phyloP scores from a whole-genome alignment of 805 yeast genomes.

The Suhomyces sp. region DNA sequence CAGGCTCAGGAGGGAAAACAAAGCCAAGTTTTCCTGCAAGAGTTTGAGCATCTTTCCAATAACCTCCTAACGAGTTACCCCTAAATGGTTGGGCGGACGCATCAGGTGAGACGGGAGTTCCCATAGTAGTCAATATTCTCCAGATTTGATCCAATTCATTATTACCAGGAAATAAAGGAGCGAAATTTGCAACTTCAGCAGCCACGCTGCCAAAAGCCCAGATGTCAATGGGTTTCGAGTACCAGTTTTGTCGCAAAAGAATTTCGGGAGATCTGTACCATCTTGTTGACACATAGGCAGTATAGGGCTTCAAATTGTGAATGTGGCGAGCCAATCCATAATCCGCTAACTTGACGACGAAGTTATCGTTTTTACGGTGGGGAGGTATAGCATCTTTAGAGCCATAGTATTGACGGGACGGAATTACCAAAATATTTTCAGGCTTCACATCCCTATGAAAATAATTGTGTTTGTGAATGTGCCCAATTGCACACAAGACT shows the following conservation, averaged over 20 bases:
- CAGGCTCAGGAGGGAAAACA: conserved; percentile 52
- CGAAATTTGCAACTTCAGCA: conserved; percentile 64
- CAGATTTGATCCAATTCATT: conserved; percentile 77
- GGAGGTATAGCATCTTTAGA: conserved; percentile 37
- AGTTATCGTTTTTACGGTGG: conserved; percentile 40
- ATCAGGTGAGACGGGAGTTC: conserved; percentile 55
- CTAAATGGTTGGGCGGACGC: conserved; percentile 26
- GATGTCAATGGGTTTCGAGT: conserved; percentile 70
- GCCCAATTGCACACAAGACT: conserved; percentile 71
- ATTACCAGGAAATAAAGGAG: conserved; percentile 82
- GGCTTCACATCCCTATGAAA: conserved; percentile 94
- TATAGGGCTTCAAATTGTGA: conserved; percentile 52
- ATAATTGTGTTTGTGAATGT: conserved; percentile 67
- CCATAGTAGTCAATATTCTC: conserved; percentile 64
- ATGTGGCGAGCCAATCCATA: conserved; percentile 72
- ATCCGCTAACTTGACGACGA: conserved; percentile 73
- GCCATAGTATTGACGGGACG: conserved; percentile 53
- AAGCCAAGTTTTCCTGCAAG: conserved; percentile 57
- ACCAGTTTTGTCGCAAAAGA: conserved; percentile 56
- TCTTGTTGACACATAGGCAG: conserved; percentile 77
- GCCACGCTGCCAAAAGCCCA: conserved; percentile 89
- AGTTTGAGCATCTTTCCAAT: conserved; percentile 61
- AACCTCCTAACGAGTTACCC: conserved; percentile 51
- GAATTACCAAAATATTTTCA: conserved; percentile 77
- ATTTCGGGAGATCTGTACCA: conserved; percentile 89